Evolutionary conservation across 2,329 filamentous ascomycete species (phyloP).

Genomic region (Colletotrichum sublineola): DNA sequence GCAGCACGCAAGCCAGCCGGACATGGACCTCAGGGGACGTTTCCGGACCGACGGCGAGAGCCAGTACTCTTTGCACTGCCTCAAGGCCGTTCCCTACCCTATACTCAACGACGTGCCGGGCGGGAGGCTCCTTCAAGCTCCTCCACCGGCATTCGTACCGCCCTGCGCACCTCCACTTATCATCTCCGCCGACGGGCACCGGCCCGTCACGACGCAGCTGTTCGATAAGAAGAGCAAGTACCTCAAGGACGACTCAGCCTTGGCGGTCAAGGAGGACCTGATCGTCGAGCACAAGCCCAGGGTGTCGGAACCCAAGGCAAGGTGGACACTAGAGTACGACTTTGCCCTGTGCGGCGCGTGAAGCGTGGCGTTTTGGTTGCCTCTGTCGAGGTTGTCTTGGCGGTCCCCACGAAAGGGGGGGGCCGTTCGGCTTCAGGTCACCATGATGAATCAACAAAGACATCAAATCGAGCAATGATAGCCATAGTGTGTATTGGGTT

Average conservation of each 20-base stretch:
- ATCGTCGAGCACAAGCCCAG: conserved; percentile 47
- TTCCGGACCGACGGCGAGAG: conserved; percentile 77
- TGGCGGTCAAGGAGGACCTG: conserved; percentile 53
- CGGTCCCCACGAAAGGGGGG: not conserved
- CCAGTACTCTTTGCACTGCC: conserved; percentile 71
- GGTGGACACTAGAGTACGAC: conserved; percentile 47
- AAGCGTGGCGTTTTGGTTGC: not conserved
- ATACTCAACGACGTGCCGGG: conserved; percentile 51
- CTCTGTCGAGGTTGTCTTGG: not conserved
- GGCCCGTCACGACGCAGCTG: conserved; percentile 74
- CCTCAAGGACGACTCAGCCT: conserved; percentile 55
- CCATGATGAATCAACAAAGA: not conserved
- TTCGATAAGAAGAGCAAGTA: conserved; percentile 71
- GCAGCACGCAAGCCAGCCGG: conserved; percentile 77
- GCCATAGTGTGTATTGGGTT: too few species aligned
- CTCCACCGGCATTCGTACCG: conserved; percentile 51
- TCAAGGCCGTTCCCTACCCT: conserved; percentile 71
- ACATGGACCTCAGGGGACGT: conserved; percentile 80
- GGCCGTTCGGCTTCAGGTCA: not conserved
- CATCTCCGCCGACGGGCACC: conserved; percentile 65
- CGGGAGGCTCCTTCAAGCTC: conserved; percentile 48
- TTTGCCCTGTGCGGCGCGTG: conserved; percentile 41
- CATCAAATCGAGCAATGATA: too few species aligned
- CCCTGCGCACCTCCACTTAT: conserved; percentile 53
- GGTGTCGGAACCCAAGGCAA: conserved; percentile 44